phyloP scores from a whole-genome alignment of 169 alveolate genomes.

The Cryptosporidium xiaoi region DNA sequence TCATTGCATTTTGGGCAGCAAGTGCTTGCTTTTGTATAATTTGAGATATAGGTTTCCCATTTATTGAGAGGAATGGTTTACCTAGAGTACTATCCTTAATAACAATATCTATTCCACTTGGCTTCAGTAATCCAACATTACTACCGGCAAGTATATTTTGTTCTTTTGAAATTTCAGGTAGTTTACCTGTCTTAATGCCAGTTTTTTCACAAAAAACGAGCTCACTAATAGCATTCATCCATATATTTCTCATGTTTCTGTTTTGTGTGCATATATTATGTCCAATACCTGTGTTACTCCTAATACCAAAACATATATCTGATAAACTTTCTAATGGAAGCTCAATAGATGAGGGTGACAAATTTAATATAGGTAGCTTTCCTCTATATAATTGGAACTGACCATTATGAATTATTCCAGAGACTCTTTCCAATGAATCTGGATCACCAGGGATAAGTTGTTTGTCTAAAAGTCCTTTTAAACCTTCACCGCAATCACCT shows the following conservation, averaged over 20 bases:
- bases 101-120: slow-evolving; percentile 53
- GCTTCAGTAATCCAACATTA: slow-evolving; percentile 38
- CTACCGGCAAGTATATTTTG: slow-evolving; percentile 65
- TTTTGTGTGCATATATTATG: slow-evolving; percentile 40
- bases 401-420: slow-evolving; percentile 57
- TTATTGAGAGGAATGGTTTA: slow-evolving; percentile 58
- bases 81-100: slow-evolving; percentile 65
- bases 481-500: slow-evolving; percentile 63
- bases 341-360: slow-evolving; percentile 38
- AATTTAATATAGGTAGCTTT: slow-evolving; percentile 43
- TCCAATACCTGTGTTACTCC: slow-evolving; percentile 58
- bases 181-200: slow-evolving; percentile 43
- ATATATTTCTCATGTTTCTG: slow-evolving; percentile 65
- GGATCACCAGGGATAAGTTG: slow-evolving; percentile 71
- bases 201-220: slow-evolving; percentile 58
- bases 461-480: slow-evolving; percentile 63
- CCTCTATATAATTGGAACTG: slow-evolving; percentile 60
- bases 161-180: slow-evolving; percentile 58
- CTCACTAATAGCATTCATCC: slow-evolving; percentile 64
- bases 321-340: slow-evolving; percentile 48
- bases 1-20: slow-evolving; percentile 68
- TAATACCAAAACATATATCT: slow-evolving; percentile 60
- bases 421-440: slow-evolving; percentile 68
- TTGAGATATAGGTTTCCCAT: slow-evolving; percentile 69
- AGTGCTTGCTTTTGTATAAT: slow-evolving; percentile 65